Evolutionary conservation across 2,329 filamentous ascomycete species (phyloP), one percentile per base, ranked within the genome.

Genomic region (Ceratocystis destructans): DNA sequence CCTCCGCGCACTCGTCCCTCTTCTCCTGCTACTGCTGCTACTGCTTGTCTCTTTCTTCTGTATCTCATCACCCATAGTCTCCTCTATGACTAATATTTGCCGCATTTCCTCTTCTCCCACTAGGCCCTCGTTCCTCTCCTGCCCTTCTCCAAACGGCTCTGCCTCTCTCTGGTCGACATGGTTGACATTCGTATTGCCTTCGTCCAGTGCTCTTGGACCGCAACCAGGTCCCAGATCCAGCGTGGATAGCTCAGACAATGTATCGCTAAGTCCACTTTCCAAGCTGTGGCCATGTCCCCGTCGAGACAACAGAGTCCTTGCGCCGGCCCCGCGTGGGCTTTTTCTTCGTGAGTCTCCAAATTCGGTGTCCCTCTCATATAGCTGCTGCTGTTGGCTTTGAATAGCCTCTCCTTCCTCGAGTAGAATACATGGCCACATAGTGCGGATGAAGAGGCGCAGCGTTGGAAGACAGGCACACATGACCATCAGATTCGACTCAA

Each of bases 381-480:
- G 48, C n/a, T 20, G 48, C 22, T 25, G 48, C n/a, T 20, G 48
- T 50, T 22, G 48, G 4, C 20, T 12, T 50, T 10, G 48, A 53
- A 41, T 41, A 41, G 37, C 48, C 25, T 53, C 8, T 53, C 7
- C 22, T 25, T 53, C 48, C 10, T 53, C 48, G 12, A 3, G 48
- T 12, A 53, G 48, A 53, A 53, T 53, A 53, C 22, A 8, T 22
- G 37, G 61, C 33, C 61, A 62, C 5, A 46, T 12, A n/a, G 10
- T 62, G 20, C 44, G 61, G 20, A 46, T 46, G 10, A 46, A 45
- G 17, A 62, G 22, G 61, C 20, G 20, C 33, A 62, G 33, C 25
- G 61, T 46, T 12, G 41, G 61, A 2, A 62, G n/a, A 46, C 61
- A 62, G 37, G 37, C 33, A 15, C 61, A 62, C 41, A 62, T 62